Conservation (phyloP, 208 protist species). For the Acanthamoeba castellanii region DNA sequence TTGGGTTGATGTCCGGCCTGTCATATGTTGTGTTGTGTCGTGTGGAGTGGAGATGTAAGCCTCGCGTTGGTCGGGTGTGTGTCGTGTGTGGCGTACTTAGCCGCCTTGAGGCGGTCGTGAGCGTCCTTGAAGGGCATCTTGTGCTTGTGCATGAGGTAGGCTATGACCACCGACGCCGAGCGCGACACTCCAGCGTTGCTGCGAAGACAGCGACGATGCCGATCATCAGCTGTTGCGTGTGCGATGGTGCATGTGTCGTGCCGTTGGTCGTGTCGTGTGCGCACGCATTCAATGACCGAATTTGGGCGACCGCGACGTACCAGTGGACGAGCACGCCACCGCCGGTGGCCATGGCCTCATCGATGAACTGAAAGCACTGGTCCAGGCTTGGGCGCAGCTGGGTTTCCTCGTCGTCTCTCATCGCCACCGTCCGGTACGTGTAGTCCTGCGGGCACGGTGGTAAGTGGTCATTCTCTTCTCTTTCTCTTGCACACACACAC, state of each 20-base stretch:
- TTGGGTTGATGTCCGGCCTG: constrained; percentile 51
- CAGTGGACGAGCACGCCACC: constrained; percentile 60
- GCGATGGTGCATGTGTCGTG: too few relatives aligned
- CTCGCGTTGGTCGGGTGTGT: background rate
- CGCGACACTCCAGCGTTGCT: constrained; percentile 66
- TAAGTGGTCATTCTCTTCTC: too few relatives aligned
- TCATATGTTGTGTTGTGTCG: background rate
- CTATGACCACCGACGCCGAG: constrained; percentile 38
- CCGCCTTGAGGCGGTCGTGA: constrained; percentile 7
- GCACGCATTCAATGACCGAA: background rate
- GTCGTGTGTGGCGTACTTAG: background rate
- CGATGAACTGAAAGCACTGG: constrained; percentile 46
- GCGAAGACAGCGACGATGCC: background rate
- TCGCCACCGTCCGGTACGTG: background rate
- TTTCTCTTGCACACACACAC: background rate
- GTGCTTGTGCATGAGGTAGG: constrained; percentile 64
- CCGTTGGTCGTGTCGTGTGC: too few relatives aligned
- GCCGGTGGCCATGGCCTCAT: background rate
- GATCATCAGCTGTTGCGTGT: background rate
- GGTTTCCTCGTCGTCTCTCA: constrained; percentile 29
- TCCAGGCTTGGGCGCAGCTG: background rate
- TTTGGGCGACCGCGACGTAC: background rate
- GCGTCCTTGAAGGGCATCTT: background rate
- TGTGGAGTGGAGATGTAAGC: background rate
- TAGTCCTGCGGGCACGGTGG: background rate